Base-by-base conservation (phyloP, 345 rosid species). In the Sonneratia alba region DNA sequence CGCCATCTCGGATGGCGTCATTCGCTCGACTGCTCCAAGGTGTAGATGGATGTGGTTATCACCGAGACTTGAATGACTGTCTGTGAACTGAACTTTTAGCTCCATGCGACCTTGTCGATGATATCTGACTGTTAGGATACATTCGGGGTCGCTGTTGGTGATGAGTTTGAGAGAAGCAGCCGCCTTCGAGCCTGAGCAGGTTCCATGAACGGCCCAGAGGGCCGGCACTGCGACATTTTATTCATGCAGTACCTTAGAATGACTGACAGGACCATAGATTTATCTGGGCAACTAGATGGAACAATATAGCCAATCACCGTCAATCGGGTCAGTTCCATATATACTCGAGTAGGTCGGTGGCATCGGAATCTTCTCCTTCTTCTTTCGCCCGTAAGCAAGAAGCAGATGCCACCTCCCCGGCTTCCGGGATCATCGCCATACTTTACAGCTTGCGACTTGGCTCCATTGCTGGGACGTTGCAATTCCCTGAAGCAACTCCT, bases 71-170 rank as follows among this genome's bases (percentile, higher is more conserved):
- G 85, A 90, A 90, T 37, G 88, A 76, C 55, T 84, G 32, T 27
- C 32, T 27, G 32, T 88, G 70, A 85, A 85, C 70, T 78, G 94
- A 83, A 92, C 98, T 86, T 90, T 90, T 76, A 81, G 77, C 0
- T 86, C 98, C 51, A 81, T 68, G 72, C 94, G 85, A 83, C 90
- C 88, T 27, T 14, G 96, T 90, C 71, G 88, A 79, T 51, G 98
- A 92, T 66, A 90, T 76, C 78, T 92, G 77, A 65, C 74, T 87
- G 42, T 49, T 56, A n/a, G 79, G 55, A 92, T 78, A 72, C 73
- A 73, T 81, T 74, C 83, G 37, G 32, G 32, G 32, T 27, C 32
- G 32, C 32, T 27, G 32, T 27, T 27, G 32, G 32, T 27, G 32
- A 27, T 27, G 32, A 27, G 32, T 27, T 27, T 27, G 32, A 27